Percentiles rank a stretch among this genome's conserved stretches.
Conservation (phyloP, 129 eudicot genomes). For the Flaveria robusta region DNA sequence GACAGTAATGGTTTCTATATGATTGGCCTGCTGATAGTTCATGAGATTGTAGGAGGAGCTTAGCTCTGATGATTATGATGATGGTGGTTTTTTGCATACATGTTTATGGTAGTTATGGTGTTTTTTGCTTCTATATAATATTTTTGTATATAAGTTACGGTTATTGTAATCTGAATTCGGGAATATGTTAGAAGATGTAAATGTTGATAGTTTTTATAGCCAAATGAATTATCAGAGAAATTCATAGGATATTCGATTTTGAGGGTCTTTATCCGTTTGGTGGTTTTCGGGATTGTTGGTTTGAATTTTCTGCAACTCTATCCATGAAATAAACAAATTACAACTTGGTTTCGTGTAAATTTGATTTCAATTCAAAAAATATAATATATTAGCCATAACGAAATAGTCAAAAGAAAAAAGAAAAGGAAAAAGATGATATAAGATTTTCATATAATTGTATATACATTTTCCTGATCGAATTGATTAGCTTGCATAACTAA, state of each 20-base stretch:
- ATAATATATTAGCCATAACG: not conserved
- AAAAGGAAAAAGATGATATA: not conserved
- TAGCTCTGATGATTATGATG: slow-evolving; percentile 20
- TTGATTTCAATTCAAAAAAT: not conserved
- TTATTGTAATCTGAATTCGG: not conserved
- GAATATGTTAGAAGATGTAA: not conserved
- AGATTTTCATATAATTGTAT: not conserved
- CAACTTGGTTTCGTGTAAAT: not conserved
- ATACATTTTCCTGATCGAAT: not conserved
- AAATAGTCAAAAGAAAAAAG: not conserved
- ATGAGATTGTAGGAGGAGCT: slow-evolving; percentile 71
- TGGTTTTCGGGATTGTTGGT: too few relatives aligned
- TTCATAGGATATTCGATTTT: too few relatives aligned
- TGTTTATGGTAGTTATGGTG: not conserved
- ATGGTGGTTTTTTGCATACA: not conserved
- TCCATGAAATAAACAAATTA: too few relatives aligned
- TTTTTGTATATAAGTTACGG: not conserved
- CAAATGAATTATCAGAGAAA: too few relatives aligned
- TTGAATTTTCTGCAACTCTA: too few relatives aligned
- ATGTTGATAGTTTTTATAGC: too few relatives aligned
- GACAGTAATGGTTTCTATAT: slow-evolving; percentile 61
- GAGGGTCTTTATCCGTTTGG: too few relatives aligned
- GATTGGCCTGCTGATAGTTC: slow-evolving; percentile 45
- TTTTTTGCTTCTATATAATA: not conserved
- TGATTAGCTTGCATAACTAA: slow-evolving; percentile 1